Conservation (phyloP, 2,329 filamentous ascomycete species). For the Colletotrichum higginsianum region DNA sequence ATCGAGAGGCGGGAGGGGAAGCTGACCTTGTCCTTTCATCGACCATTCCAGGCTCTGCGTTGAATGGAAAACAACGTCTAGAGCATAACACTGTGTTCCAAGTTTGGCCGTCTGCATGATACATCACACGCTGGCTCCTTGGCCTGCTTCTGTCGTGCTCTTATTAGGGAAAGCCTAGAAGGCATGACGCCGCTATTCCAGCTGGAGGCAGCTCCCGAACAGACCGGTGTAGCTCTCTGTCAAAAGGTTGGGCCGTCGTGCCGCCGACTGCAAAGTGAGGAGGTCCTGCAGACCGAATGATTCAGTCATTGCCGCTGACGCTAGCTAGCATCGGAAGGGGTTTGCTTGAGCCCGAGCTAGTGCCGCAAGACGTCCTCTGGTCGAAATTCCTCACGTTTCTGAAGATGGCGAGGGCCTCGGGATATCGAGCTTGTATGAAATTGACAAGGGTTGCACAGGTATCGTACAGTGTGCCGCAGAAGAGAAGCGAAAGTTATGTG, state of each 20-base stretch:
- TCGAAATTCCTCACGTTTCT: background rate
- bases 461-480: background rate
- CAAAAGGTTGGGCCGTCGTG: background rate
- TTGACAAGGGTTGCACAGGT: background rate
- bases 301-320: background rate
- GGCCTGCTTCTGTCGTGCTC: background rate
- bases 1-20: background rate
- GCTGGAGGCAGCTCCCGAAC: background rate
- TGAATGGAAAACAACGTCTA: background rate
- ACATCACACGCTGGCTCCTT: background rate
- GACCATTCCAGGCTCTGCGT: background rate
- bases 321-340: background rate
- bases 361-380: background rate
- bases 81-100: background rate
- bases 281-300: background rate
- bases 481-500: background rate
- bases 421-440: background rate
- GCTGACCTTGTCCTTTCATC: conserved; percentile 9
- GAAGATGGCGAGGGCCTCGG: background rate
- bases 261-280: conserved; percentile 1
- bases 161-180: background rate
- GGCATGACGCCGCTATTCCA: conserved; percentile 5
- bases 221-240: background rate
- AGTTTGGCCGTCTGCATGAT: conserved; percentile 2
- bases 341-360: conserved; percentile 1